Evolutionary conservation across 768 basidiomycete genomes (phyloP), one percentile per base, ranked within the genome.

Genomic region (Tricholoma sp.): DNA sequence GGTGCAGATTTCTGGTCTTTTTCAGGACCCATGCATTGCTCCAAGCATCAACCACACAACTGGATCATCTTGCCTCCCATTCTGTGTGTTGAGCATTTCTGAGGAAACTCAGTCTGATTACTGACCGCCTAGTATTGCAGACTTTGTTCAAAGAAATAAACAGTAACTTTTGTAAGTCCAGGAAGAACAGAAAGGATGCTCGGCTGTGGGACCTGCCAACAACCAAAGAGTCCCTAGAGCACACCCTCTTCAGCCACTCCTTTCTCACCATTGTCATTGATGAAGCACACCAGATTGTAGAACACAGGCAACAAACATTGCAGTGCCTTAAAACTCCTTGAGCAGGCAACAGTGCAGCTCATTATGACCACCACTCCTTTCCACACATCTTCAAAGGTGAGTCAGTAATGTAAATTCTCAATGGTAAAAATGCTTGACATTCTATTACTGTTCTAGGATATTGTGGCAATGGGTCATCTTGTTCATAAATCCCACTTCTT

Each of bases 401-500:
- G 59, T 35, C 43, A 14, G 12, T n/a, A 27, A 8, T 18, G 37
- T 4, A 41, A 54, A 16, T 10, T 9, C 14, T 52, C 46, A 3
- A 19, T 21, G 1, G 22, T 41, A n/a, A 32, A 50, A 35, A 1
- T 2, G 1, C 45, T 46, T 12, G 59, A 31, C 2, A 39, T 39
- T 3, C 3, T 39, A 3, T 8, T 29, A 29, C 21, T 10, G n/a
- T n/a, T 39, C 18, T 45, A 72, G 71, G 69, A 73, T 34, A 54
- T 71, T 0, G 58, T 66, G 0, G 55, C 63, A 0, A 66, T 74
- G 64, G 67, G 65, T 3, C 61, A 69, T 2, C 56, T 74, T 0
- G 51, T 61, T 1, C 70, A 72, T 1, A 57, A 72, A 2, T 54
- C 61, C 0, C 49, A 64, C 43, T 73, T 72, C 49, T 61, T 69